Base-by-base conservation (phyloP, 495 filamentous ascomycete genomes). In the Entonaema liquescens region DNA sequence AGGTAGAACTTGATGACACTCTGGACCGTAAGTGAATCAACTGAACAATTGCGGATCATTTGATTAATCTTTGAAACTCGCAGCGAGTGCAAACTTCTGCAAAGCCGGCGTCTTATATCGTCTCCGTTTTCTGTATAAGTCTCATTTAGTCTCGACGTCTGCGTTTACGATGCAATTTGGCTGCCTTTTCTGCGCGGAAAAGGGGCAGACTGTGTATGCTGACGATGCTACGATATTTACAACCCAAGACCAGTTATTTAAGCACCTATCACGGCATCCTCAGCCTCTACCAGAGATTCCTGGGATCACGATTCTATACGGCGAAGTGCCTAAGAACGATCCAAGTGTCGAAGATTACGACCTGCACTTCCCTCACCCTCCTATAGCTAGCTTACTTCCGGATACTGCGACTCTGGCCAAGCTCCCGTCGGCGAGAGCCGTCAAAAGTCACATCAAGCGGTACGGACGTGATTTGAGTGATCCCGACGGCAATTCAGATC, bases 181-280 rank as follows among this genome's bases (percentile, higher is more conserved):
- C 21, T 82, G 80, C 59, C 67, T 80, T 1, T 82, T 78, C 71
- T 82, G 80, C 66, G 69, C 74, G 28, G 64, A 76, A 23, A 72
- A 74, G 5, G 71, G 64, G 1, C 57, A 69, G 9, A 76, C 77
- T 0, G 64, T 74, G 4, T 72, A 74, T 25, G 70, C 77, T n/a
- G 72, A 74, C 54, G 79, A 80, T 50, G 79, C 80, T 1, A 82
- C 80, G n/a, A 78, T 82, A 25, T 82, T 82, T 62, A 47, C 65
- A 21, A 73, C 77, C 3, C 49, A 75, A 21, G 71, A 77, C 5
- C 69, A 72, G 42, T 76, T 82, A 31, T 62, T 82, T 26, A 70
- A 59, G n/a, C 80, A 82, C 57, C 50, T 82, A 0, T 50, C 76
- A 7, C 72, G 76, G 2, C 80, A 82, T 55, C 76, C 80, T 0